Evolutionary conservation across 2,329 filamentous ascomycete species (phyloP).

Genomic region (Aspergillus intermedius): DNA sequence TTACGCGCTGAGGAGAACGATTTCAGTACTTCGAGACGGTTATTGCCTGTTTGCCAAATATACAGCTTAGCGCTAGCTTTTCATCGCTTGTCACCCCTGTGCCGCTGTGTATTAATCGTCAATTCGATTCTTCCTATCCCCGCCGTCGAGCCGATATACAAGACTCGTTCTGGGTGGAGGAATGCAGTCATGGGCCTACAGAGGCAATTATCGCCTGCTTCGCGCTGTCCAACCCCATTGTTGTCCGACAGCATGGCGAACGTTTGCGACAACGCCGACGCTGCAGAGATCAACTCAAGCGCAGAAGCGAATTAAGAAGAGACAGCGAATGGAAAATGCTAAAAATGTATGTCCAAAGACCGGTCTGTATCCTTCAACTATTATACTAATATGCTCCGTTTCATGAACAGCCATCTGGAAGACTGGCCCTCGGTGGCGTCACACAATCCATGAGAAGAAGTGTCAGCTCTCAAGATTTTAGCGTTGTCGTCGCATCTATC

Average conservation of each 20-base stretch:
- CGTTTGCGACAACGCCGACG: slow-evolving; percentile 25
- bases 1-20: no score
- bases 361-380: no score
- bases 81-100: no score
- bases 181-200: slow-evolving; percentile 37
- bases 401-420: slow-evolving; percentile 1
- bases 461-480: slow-evolving; percentile 21
- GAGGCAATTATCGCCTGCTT: slow-evolving; percentile 35
- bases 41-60: no score
- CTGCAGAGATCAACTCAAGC: slow-evolving; percentile 17
- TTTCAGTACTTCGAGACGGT: no score
- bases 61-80: no score
- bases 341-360: no score
- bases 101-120: no score
- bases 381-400: background rate
- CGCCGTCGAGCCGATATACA: background rate
- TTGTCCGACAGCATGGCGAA: slow-evolving; percentile 18
- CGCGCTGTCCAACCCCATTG: slow-evolving; percentile 31
- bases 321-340: background rate
- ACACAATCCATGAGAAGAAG: slow-evolving; percentile 3
- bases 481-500: slow-evolving; percentile 18
- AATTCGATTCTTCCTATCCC: no score
- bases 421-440: background rate
- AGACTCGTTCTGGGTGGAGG: slow-evolving; percentile 10
- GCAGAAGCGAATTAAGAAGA: slow-evolving; percentile 9